Evolutionary conservation across 2,329 filamentous ascomycete genomes (phyloP).

Genomic region (Plectosphaerella sp.): DNA sequence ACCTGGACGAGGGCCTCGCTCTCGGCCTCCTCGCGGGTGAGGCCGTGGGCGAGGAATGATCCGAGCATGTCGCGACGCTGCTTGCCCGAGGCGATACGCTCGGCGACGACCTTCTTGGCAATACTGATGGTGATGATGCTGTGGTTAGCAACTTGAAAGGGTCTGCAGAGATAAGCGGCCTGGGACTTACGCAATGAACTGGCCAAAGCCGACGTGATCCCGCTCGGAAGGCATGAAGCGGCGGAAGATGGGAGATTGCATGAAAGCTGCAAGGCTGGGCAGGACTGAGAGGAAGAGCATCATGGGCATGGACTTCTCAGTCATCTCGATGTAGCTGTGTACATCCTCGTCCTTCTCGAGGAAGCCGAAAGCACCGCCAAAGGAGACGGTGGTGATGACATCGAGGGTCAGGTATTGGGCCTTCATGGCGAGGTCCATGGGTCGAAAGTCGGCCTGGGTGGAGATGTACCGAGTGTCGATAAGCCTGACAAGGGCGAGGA

Average conservation of each 20-base stretch:
- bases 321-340: constrained; percentile 42
- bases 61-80: constrained; percentile 32
- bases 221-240: constrained; percentile 33
- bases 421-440: constrained; percentile 43
- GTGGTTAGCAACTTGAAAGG: background rate
- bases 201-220: constrained; percentile 33
- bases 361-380: constrained; percentile 46
- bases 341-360: constrained; percentile 42
- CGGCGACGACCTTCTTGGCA: constrained; percentile 16
- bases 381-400: constrained; percentile 48
- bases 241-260: constrained; percentile 35
- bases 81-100: constrained; percentile 14
- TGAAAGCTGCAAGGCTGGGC: constrained; percentile 33
- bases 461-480: constrained; percentile 42
- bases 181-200: constrained; percentile 24
- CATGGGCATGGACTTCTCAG: constrained; percentile 34
- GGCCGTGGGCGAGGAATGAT: constrained; percentile 34
- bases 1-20: constrained; percentile 27
- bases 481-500: constrained; percentile 40
- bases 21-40: constrained; percentile 20
- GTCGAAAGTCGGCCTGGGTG: constrained; percentile 24
- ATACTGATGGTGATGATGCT: constrained; percentile 5
- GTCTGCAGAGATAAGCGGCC: background rate
- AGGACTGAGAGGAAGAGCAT: constrained; percentile 37
- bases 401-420: constrained; percentile 52